Evolutionary conservation across 2,329 filamentous ascomycete species (phyloP).

Genomic region (Ophiosphaerella herpotricha): DNA sequence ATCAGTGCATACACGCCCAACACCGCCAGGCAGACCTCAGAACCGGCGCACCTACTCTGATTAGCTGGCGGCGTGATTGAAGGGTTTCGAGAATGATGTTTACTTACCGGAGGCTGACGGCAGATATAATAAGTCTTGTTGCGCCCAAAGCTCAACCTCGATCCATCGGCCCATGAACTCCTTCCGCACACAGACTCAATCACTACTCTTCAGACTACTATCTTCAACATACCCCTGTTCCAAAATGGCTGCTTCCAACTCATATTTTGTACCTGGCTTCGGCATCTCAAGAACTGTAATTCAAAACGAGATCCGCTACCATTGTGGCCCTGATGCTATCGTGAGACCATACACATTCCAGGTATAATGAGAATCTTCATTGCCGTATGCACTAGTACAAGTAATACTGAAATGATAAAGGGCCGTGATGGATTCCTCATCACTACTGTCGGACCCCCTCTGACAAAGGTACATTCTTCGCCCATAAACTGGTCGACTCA

Average conservation of each 20-base stretch:
- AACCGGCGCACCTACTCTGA: slow-evolving; percentile 5
- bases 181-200: slow-evolving; percentile 14
- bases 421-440: slow-evolving; percentile 51
- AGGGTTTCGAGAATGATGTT: slow-evolving; percentile 7
- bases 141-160: slow-evolving; percentile 23
- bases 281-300: slow-evolving; percentile 51
- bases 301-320: slow-evolving; percentile 50
- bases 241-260: slow-evolving; percentile 40
- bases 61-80: slow-evolving; percentile 17
- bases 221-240: neutral
- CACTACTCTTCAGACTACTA: slow-evolving; percentile 8
- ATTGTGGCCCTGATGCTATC: slow-evolving; percentile 50
- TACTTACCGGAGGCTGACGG: slow-evolving; percentile 5
- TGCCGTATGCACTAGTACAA: slow-evolving; percentile 4
- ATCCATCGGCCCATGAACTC: slow-evolving; percentile 13
- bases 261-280: slow-evolving; percentile 50
- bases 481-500: neutral
- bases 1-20: slow-evolving; percentile 34
- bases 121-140: slow-evolving; percentile 32
- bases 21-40: slow-evolving; percentile 9
- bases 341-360: slow-evolving; percentile 50
- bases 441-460: slow-evolving; percentile 45
- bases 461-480: slow-evolving; percentile 44
- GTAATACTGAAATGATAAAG: slow-evolving; percentile 30
- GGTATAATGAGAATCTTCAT: slow-evolving; percentile 24